Evolutionary conservation across 805 yeast species (phyloP).

Genomic region (Sugiyamaella mastotermitis): DNA sequence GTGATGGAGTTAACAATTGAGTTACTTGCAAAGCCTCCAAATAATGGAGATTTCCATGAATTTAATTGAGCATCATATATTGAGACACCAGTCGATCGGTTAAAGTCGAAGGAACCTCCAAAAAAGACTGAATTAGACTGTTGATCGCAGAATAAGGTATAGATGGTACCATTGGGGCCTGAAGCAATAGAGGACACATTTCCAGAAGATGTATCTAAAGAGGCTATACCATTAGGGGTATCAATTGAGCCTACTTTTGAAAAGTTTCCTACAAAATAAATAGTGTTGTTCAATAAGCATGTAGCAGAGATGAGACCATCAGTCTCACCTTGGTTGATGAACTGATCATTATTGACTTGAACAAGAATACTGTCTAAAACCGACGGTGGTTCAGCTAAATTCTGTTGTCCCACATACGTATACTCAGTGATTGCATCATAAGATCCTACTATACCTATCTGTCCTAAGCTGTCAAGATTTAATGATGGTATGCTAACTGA

Average conservation of each 20-base stretch:
- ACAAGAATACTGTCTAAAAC: conserved; percentile 16
- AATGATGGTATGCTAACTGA: conserved; percentile 21
- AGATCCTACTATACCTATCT: conserved; percentile 32
- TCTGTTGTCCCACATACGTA: conserved; percentile 32
- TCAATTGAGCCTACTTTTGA: conserved; percentile 18
- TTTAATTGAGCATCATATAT: conserved; percentile 49
- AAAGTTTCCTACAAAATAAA: conserved; percentile 29
- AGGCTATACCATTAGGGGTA: conserved; percentile 22
- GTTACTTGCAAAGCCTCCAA: conserved; percentile 59
- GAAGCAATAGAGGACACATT: conserved; percentile 18
- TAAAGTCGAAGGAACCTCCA: conserved; percentile 70
- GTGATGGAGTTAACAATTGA: conserved; percentile 56
- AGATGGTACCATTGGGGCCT: conserved; percentile 35
- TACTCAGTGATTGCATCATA: conserved; percentile 34
- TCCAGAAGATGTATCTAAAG: conserved; percentile 22
- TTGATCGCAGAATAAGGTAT: conserved; percentile 43
- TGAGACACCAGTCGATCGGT: conserved; percentile 48
- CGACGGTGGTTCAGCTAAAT: conserved; percentile 21
- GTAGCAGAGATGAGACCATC: conserved; percentile 17
- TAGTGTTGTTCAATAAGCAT: conserved; percentile 19
- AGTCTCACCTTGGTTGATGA: conserved; percentile 12
- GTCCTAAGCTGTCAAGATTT: conserved; percentile 22
- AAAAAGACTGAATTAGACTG: conserved; percentile 51
- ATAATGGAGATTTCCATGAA: conserved; percentile 47
- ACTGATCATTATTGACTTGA: conserved; percentile 21